These are phyloP conservation scores for Exophiala spinifera DNA, from an alignment of 2,329 filamentous ascomycete genomes.

Conservation along the genomic window DNA sequence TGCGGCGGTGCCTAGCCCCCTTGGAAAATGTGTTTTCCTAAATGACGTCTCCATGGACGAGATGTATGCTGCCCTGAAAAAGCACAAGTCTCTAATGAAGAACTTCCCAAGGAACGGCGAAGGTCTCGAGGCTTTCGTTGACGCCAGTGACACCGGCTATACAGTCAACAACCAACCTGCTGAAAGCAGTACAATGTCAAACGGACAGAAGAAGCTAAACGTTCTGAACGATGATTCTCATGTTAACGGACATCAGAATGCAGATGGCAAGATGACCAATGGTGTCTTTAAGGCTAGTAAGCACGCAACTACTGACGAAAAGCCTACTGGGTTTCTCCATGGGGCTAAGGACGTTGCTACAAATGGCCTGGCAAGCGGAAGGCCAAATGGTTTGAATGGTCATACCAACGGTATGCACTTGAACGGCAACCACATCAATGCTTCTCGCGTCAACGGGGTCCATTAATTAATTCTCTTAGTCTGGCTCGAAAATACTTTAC, in stretches of 20 bases:
- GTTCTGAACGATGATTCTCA: conserved; percentile 26
- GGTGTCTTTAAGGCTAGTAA: conserved; percentile 15
- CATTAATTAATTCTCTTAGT: no score
- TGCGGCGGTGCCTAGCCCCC: conserved; percentile 65
- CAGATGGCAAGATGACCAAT: conserved; percentile 10
- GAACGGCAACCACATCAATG: background rate
- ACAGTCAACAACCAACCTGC: conserved; percentile 41
- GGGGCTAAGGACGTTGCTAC: conserved; percentile 4
- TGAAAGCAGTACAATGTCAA: conserved; percentile 11
- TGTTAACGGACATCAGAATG: conserved; percentile 7
- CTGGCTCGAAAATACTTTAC: no score
- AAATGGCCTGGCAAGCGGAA: conserved; percentile 12
- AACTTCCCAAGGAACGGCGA: conserved; percentile 61
- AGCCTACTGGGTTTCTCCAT: conserved; percentile 19
- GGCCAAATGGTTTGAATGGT: conserved; percentile 14
- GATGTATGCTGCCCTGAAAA: conserved; percentile 57
- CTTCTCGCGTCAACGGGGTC: background rate
- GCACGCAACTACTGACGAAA: conserved; percentile 18
- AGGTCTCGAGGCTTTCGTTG: conserved; percentile 67
- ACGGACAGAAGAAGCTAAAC: conserved; percentile 21
- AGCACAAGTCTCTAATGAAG: conserved; percentile 64
- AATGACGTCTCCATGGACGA: conserved; percentile 64
- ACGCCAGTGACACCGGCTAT: conserved; percentile 65
- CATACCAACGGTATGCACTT: background rate
- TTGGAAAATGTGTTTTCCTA: conserved; percentile 65